Evolutionary conservation across 2,329 filamentous ascomycete genomes (phyloP).

Genomic region (Talaromyces sp.): DNA sequence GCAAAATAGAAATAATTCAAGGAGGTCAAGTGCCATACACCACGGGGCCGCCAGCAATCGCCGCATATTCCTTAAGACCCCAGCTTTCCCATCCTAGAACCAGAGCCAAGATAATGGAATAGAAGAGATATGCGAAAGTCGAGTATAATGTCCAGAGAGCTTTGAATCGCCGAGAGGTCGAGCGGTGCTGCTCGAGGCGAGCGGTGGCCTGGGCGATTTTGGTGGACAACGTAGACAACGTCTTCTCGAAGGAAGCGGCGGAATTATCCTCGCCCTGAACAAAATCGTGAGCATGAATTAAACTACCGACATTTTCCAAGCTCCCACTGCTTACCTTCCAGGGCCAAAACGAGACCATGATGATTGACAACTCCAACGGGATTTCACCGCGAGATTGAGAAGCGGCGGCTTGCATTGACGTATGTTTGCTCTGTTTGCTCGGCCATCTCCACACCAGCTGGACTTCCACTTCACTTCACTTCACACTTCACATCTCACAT

Average conservation of each 20-base stretch:
- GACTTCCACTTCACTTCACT: background rate
- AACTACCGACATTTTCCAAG: background rate
- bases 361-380: constrained; percentile 4
- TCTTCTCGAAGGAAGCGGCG: constrained; percentile 90
- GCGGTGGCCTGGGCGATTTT: constrained; percentile 79
- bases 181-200: constrained; percentile 72
- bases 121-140: constrained; percentile 86
- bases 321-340: constrained; percentile 65
- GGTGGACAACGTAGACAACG: constrained; percentile 74
- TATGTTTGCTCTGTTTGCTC: constrained; percentile 3
- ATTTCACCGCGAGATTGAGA: background rate
- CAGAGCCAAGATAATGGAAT: constrained; percentile 76
- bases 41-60: constrained; percentile 75
- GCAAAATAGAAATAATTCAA: too few species aligned
- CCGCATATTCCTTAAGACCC: constrained; percentile 75
- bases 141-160: constrained; percentile 90
- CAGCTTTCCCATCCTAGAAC: constrained; percentile 84
- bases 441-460: background rate
- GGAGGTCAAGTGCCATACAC: constrained; percentile 56
- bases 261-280: constrained; percentile 74
- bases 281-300: background rate
- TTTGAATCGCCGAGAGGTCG: constrained; percentile 74
- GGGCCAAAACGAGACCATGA: constrained; percentile 84
- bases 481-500: background rate
- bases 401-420: constrained; percentile 3